A percentile compares a stretch with the other conserved stretches of the same genome.
Evolutionary conservation across 2,329 filamentous ascomycete species (phyloP).

Genomic region (Monosporascus sp.): DNA sequence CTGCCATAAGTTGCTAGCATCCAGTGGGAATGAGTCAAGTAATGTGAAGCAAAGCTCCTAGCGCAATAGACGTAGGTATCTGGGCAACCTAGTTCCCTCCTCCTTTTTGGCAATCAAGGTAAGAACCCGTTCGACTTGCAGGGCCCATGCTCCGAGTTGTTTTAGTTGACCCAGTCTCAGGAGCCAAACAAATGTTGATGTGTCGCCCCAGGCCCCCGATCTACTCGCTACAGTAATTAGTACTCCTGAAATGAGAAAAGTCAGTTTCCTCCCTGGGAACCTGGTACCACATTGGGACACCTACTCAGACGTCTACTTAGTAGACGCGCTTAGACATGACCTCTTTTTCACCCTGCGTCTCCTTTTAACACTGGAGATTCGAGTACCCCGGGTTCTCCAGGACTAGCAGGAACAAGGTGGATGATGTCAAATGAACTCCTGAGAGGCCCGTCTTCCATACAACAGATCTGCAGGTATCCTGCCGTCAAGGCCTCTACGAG

Average conservation of each 20-base stretch:
- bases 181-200: constrained; percentile 16
- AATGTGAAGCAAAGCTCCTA: constrained; percentile 13
- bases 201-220: constrained; percentile 12
- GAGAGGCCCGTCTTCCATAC: constrained; percentile 35
- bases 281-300: constrained; percentile 15
- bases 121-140: constrained; percentile 29
- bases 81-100: constrained; percentile 14
- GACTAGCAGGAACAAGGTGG: neutral
- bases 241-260: constrained; percentile 15
- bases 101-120: constrained; percentile 24
- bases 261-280: constrained; percentile 9
- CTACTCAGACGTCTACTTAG: constrained; percentile 1
- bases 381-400: constrained; percentile 1
- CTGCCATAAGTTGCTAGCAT: constrained; percentile 12
- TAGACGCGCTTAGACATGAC: constrained; percentile 1
- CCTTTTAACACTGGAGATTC: constrained; percentile 1
- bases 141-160: constrained; percentile 22
- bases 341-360: neutral
- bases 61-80: constrained; percentile 14
- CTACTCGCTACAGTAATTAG: constrained; percentile 15
- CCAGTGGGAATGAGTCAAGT: constrained; percentile 14
- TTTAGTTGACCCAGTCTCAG: constrained; percentile 17
- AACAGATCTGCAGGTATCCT: constrained; percentile 45
- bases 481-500: constrained; percentile 39
- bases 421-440: constrained; percentile 5